Base-by-base conservation (phyloP, 1,284 basidiomycete species). In the Sphaerobolus stellatus region DNA sequence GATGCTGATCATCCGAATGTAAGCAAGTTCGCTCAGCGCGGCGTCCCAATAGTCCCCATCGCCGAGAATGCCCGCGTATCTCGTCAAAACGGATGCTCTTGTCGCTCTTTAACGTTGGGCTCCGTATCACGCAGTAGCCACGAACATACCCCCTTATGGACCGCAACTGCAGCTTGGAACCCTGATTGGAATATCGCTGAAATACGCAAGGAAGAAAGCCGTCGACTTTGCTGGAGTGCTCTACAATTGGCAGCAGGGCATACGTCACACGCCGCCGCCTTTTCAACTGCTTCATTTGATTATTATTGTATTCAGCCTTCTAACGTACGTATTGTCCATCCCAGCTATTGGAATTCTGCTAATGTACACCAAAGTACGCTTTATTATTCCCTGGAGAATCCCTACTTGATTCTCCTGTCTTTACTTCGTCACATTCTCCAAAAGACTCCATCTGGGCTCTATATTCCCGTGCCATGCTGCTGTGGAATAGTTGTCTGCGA, bases 401-500 rank as follows among this genome's bases (percentile, higher is more conserved):
- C 14, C 66, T 83, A 24, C 66, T 68, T 48, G n/a, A 69, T 62
- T 46, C 75, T 66, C 5, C 70, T 69, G 13, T 58, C 62, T 31
- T 59, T 70, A 27, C 57, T 65, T 18, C 58, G 58, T 30, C 54
- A 18, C 59, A 73, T 48, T 72, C 77, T 2, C 73, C 76, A 5
- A 86, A 85, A 62, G 80, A 87, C 50, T 84, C 83, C 3, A 74
- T 88, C 16, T 90, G 85, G 86, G 85, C 84, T 16, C 69, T 90
- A 46, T 82, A 86, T 63, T 80, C 84, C 61, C 81, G 86, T 43
- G 75, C 78, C 4, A 83, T 84, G 70, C 68, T 90, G 16, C 70
- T 90, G 29, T 90, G 88, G 86, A 81, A 87, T 65, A 77, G 77
- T 30, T 90, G 88, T 62, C 71, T 84, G 43, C 78, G 77, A 40